Percentiles rank a stretch among this genome's conserved stretches.
Evolutionary conservation across 139 green algal genomes (phyloP).

Genomic region (Closterium sp.): DNA sequence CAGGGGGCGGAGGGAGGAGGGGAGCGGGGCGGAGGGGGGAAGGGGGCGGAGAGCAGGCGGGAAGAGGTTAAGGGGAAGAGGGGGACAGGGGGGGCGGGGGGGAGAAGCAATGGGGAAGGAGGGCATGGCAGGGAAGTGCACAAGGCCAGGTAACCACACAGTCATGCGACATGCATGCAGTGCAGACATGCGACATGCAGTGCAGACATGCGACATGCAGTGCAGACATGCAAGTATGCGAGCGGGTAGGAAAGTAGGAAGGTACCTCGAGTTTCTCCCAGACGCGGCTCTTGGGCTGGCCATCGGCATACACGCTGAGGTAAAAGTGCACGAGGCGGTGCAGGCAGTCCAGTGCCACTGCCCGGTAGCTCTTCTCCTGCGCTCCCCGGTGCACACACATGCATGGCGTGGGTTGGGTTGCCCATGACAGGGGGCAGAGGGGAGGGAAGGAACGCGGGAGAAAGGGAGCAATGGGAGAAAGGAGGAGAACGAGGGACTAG

Average conservation of each 20-base stretch:
- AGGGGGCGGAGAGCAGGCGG: not conserved
- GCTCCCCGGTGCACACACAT: not conserved
- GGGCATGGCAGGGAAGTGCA: no score
- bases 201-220: no score
- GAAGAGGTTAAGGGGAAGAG: not conserved
- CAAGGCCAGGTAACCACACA: no score
- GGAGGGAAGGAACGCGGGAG: not conserved
- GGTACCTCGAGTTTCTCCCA: conserved; percentile 15
- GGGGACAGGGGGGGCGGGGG: no score
- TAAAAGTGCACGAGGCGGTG: conserved; percentile 50
- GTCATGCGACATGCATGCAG: no score
- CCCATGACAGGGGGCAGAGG: not conserved
- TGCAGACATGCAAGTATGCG: no score
- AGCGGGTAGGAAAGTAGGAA: no score
- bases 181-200: no score
- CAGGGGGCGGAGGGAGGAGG: not conserved
- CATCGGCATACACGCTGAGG: conserved; percentile 19
- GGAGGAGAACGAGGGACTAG: not conserved
- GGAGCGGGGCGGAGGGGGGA: not conserved
- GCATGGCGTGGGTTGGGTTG: not conserved
- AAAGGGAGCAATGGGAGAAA: not conserved
- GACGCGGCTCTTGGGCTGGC: conserved; percentile 26
- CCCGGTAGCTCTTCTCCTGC: conserved; percentile 41
- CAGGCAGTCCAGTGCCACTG: conserved; percentile 47
- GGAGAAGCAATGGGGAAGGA: not conserved